Conservation (phyloP, 2,329 filamentous ascomycete genomes). For the Pseudogymnoascus sp. region DNA sequence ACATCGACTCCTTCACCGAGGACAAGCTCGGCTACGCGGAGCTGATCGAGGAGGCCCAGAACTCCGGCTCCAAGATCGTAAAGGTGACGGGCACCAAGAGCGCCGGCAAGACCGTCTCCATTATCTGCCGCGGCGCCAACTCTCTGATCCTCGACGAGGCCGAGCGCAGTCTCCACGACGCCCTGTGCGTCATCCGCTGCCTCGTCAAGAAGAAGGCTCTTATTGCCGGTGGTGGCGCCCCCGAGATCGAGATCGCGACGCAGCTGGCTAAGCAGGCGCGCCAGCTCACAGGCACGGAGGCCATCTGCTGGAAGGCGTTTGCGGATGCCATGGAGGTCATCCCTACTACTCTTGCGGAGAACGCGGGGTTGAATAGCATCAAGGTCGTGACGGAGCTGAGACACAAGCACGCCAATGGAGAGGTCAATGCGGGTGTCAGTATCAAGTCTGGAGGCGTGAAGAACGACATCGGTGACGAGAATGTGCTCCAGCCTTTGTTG, state of each 20-base stretch:
- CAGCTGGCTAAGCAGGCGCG: conserved; percentile 75
- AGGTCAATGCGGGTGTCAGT: conserved; percentile 93
- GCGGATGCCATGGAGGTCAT: conserved; percentile 96
- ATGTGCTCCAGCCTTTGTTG: conserved; percentile 88
- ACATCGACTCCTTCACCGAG: conserved; percentile 96
- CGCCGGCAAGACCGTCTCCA: conserved; percentile 79
- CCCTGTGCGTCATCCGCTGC: conserved; percentile 93
- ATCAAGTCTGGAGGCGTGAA: conserved; percentile 97
- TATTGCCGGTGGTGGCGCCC: conserved; percentile 90
- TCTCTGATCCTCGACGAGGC: conserved; percentile 91
- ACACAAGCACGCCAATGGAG: conserved; percentile 87
- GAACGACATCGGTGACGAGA: conserved; percentile 92
- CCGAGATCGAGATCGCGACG: conserved; percentile 92
- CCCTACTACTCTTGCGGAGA: conserved; percentile 92
- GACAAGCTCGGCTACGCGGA: conserved; percentile 95
- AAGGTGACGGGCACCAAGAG: conserved; percentile 89
- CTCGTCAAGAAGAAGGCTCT: conserved; percentile 99
- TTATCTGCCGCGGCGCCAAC: conserved; percentile 92
- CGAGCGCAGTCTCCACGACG: conserved; percentile 92
- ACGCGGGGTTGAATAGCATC: conserved; percentile 95
- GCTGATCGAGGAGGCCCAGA: conserved; percentile 83
- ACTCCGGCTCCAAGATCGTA: conserved; percentile 81
- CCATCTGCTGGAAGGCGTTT: conserved; percentile 98
- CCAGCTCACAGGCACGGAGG: conserved; percentile 79
- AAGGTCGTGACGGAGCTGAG: conserved; percentile 95